These are phyloP conservation scores for Buxus sempervirens DNA, from an alignment of 164 flowering plant species.

Conservation along the genomic window DNA sequence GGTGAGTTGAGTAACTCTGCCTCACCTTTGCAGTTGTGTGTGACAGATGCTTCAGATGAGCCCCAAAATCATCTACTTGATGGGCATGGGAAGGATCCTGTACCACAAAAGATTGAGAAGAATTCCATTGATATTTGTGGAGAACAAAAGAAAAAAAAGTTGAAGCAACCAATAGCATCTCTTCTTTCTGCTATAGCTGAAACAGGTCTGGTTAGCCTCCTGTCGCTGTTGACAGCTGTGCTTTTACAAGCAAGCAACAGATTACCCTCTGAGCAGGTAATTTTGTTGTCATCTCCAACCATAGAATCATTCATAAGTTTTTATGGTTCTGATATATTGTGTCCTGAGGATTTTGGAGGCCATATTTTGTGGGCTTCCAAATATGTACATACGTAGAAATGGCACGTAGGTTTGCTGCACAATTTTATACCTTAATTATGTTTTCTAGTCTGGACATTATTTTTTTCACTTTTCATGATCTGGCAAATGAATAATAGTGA, in stretches of 20 bases:
- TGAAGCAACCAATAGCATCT: slow-evolving; percentile 51
- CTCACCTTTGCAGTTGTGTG: not conserved
- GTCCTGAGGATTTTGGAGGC: not conserved
- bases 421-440: too few species aligned
- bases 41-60: slow-evolving; percentile 22
- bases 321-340: not conserved
- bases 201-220: slow-evolving; percentile 86
- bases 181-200: slow-evolving; percentile 83
- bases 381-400: not conserved
- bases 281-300: slow-evolving; percentile 4
- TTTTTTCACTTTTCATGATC: too few species aligned
- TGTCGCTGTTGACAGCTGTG: slow-evolving; percentile 85
- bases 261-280: slow-evolving; percentile 83
- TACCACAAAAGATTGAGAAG: slow-evolving; percentile 38
- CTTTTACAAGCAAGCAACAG: slow-evolving; percentile 81
- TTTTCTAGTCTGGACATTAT: not conserved
- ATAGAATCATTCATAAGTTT: not conserved
- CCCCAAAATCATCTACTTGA: slow-evolving; percentile 20
- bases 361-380: not conserved
- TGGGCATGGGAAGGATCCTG: slow-evolving; percentile 18
- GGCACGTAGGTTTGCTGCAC: not conserved
- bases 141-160: slow-evolving; percentile 34
- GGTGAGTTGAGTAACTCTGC: slow-evolving; percentile 9
- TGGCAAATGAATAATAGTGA: too few species aligned
- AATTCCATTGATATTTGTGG: slow-evolving; percentile 17